These are phyloP conservation scores for Alternaria atra DNA, from an alignment of 2,329 filamentous ascomycete genomes.

Conservation along the genomic window DNA sequence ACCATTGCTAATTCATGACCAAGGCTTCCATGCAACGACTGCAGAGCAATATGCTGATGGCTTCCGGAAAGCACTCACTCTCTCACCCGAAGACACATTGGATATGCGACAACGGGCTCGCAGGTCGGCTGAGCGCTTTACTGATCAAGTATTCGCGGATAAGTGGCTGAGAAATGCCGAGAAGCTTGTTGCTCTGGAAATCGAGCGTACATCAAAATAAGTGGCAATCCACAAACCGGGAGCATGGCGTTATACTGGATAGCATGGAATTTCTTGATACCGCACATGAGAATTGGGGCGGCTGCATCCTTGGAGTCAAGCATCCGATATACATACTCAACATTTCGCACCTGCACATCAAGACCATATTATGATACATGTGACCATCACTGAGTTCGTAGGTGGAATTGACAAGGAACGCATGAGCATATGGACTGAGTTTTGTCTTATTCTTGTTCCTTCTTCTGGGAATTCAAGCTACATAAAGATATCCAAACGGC, in stretches of 20 bases:
- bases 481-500: background rate
- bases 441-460: background rate
- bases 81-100: slow-evolving; percentile 71
- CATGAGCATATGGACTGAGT: background rate
- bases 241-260: background rate
- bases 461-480: background rate
- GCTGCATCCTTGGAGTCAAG: slow-evolving; percentile 2
- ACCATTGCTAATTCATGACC: slow-evolving; percentile 16
- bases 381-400: background rate
- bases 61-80: slow-evolving; percentile 78
- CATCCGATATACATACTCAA: slow-evolving; percentile 1
- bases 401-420: background rate
- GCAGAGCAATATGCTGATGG: slow-evolving; percentile 79
- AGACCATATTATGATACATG: background rate
- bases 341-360: background rate
- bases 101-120: slow-evolving; percentile 80
- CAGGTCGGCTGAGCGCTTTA: slow-evolving; percentile 82
- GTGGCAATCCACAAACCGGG: background rate
- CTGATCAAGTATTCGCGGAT: slow-evolving; percentile 82
- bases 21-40: slow-evolving; percentile 86
- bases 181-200: slow-evolving; percentile 67
- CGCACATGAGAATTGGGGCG: slow-evolving; percentile 17
- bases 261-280: slow-evolving; percentile 12
- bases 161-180: slow-evolving; percentile 82
- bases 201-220: slow-evolving; percentile 26